Percentiles rank a stretch among this genome's conserved stretches.
These are phyloP conservation scores for Jatropha multifida DNA, from an alignment of 441 rosid species.

Conservation along the genomic window DNA sequence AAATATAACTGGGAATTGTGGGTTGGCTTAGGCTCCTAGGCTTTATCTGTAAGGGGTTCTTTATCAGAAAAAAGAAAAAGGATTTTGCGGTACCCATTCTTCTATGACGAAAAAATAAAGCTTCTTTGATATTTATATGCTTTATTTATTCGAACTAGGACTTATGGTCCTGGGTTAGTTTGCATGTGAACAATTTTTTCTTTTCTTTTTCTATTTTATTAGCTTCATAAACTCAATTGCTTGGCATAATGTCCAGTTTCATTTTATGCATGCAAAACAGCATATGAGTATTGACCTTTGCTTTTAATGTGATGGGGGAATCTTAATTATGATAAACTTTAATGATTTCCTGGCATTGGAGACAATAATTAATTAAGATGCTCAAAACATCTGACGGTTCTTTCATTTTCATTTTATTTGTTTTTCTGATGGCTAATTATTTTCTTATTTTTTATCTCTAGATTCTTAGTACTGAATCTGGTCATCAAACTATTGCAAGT, in stretches of 20 bases:
- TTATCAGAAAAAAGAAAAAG: neutral
- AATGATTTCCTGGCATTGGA: neutral
- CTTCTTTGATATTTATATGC: neutral
- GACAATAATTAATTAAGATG: neutral
- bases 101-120: neutral
- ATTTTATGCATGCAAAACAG: neutral
- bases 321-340: neutral
- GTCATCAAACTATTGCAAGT: conserved; percentile 61
- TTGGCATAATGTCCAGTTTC: neutral
- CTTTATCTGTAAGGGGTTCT: neutral
- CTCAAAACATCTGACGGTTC: neutral
- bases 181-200: neutral
- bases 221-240: neutral
- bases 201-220: neutral
- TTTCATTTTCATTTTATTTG: neutral
- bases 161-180: neutral
- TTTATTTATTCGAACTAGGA: neutral
- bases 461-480: conserved; percentile 73
- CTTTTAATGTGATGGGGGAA: neutral
- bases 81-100: neutral
- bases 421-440: conserved; percentile 16
- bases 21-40: conserved; percentile 6
- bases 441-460: conserved; percentile 30
- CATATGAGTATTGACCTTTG: neutral
- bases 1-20: neutral